phyloP scores from a whole-genome alignment of 2,329 filamentous ascomycete genomes.

The Aspergillus persii region DNA sequence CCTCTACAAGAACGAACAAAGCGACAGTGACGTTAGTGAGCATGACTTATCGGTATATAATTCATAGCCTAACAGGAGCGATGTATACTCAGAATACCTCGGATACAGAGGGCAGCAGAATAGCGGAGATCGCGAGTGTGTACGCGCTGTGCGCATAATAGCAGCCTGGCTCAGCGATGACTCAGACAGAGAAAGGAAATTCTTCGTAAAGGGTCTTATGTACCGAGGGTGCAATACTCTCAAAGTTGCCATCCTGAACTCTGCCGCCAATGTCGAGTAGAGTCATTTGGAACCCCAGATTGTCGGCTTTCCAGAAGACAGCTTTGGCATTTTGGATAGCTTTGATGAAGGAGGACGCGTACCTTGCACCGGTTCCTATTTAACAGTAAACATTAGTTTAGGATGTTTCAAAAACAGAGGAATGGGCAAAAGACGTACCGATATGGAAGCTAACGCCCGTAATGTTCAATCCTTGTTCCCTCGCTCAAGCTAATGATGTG shows the following conservation, averaged over 20 bases:
- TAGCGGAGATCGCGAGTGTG: too few relatives aligned
- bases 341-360: constrained; percentile 15
- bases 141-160: constrained; percentile 23
- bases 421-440: constrained; percentile 19
- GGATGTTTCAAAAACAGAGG: background rate
- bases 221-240: constrained; percentile 13
- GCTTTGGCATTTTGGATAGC: constrained; percentile 19
- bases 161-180: constrained; percentile 25
- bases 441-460: constrained; percentile 30
- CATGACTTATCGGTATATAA: too few relatives aligned
- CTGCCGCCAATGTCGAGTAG: constrained; percentile 28
- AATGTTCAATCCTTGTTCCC: constrained; percentile 21
- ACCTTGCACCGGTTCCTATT: constrained; percentile 18
- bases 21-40: too few relatives aligned
- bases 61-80: too few relatives aligned
- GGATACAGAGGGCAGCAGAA: too few relatives aligned
- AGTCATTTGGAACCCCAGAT: constrained; percentile 16
- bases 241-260: constrained; percentile 23
- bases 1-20: too few relatives aligned
- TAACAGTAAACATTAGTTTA: background rate
- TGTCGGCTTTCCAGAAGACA: constrained; percentile 16
- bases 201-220: background rate
- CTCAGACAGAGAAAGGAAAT: constrained; percentile 10
- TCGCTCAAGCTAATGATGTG: constrained; percentile 15
- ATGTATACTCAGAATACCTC: too few relatives aligned